A percentile compares a stretch with the other conserved stretches of the same genome.
Evolutionary conservation across 495 filamentous ascomycete genomes (phyloP).

Genomic region (Clavariopsis aquatica): DNA sequence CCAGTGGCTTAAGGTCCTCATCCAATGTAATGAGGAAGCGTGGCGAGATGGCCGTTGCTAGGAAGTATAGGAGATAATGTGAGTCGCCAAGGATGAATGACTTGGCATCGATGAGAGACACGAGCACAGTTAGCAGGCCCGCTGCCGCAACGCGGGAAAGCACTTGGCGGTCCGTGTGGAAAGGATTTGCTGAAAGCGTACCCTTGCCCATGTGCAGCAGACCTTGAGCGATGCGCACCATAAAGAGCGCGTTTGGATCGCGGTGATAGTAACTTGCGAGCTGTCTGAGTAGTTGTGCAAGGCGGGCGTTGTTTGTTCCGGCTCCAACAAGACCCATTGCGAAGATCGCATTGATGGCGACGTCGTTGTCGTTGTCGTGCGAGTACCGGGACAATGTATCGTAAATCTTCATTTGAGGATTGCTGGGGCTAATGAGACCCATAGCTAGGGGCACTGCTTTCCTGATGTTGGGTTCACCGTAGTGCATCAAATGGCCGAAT

Average conservation of each 20-base stretch:
- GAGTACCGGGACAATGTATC: constrained; percentile 97
- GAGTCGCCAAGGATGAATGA: constrained; percentile 85
- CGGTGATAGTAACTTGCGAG: constrained; percentile 97
- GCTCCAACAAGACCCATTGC: constrained; percentile 97
- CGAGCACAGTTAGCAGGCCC: constrained; percentile 83
- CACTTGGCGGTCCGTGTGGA: constrained; percentile 97
- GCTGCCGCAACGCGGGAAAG: constrained; percentile 88
- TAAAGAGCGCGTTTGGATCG: constrained; percentile 93
- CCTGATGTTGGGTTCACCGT: constrained; percentile 94
- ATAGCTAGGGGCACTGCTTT: constrained; percentile 96
- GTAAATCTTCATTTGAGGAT: constrained; percentile 99
- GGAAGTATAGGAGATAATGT: constrained; percentile 96
- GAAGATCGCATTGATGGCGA: constrained; percentile 97
- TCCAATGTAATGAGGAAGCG: constrained; percentile 94
- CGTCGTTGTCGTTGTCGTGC: constrained; percentile 98
- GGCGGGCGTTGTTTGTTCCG: constrained; percentile 95
- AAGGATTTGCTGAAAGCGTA: constrained; percentile 89
- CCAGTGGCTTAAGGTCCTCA: constrained; percentile 88
- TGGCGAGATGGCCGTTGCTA: constrained; percentile 96
- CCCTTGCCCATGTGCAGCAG: constrained; percentile 99
- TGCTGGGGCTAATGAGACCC: constrained; percentile 93
- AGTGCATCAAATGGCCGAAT: constrained; percentile 99
- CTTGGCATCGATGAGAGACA: constrained; percentile 92
- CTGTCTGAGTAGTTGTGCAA: constrained; percentile 92
- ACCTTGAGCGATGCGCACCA: constrained; percentile 98